Evolutionary conservation across 768 basidiomycete species (phyloP), one percentile per base, ranked within the genome.

Genomic region (Boletus reticulatus): DNA sequence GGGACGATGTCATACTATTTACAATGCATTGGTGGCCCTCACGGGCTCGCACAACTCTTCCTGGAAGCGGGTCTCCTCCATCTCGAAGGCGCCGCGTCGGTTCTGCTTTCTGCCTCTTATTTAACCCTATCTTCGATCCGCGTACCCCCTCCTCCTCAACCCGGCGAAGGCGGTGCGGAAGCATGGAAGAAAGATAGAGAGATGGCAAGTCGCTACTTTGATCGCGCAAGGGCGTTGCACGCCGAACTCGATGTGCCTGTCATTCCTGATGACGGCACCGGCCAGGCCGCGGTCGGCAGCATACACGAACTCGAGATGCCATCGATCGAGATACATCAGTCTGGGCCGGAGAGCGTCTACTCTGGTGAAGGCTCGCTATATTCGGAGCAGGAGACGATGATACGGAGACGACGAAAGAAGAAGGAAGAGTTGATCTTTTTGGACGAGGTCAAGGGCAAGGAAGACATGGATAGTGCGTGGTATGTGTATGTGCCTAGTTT

Each of bases 41-140:
- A 68, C 17, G 87, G 86, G 0, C 75, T 92, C 3, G 89, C 87
- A 2, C 85, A 84, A 54, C 81, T 92, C 10, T 92, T 89, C 69
- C 73, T 89, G 7, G 88, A 90, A 68, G 87, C 87, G 6, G 90
- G 90, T 4, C 76, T 91, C 27, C 80, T 92, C 31, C 83, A 92
- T 65, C 77, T 92, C n/a, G 90, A 92, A 68, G 90, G 90, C 8
- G 81, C 87, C 14, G 89, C 90, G 17, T 79, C 85, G 0, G 75
- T 77, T n/a, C 76, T 92, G 31, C 80, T 91, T 31, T 79, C 87
- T 6, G 82, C 87, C 4, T 88, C 89, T 1, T 87, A 86, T 64
- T 84, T 88, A 17, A 88, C 87, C 41, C 78, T 92, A 20, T 87
- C 89, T 3, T 91, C 90, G 14, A 82, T 92, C 57, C 85, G 90